These are phyloP conservation scores for Petunia axillaris DNA, from an alignment of 257 asterid genomes.

Conservation along the genomic window DNA sequence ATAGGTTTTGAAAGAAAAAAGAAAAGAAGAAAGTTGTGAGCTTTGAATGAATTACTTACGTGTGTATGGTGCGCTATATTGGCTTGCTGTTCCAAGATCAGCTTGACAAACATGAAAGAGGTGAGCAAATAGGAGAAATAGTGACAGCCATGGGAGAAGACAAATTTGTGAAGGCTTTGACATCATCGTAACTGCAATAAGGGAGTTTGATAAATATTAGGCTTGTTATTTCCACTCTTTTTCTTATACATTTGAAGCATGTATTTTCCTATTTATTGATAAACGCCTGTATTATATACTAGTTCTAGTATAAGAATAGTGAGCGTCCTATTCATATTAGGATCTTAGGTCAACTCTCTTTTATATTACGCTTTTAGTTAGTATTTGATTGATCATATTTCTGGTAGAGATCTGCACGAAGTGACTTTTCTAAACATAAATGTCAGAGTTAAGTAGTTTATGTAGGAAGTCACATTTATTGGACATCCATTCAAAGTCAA, in stretches of 20 bases:
- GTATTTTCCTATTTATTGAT: background rate
- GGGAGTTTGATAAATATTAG: background rate
- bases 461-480: background rate
- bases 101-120: constrained; percentile 36
- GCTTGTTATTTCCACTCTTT: background rate
- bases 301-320: background rate
- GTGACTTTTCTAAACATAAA: background rate
- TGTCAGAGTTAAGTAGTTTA: background rate
- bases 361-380: too few species aligned
- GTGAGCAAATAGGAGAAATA: constrained; percentile 32
- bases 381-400: background rate
- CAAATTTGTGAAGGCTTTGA: background rate
- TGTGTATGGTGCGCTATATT: constrained; percentile 58
- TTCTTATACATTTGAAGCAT: background rate
- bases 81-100: constrained; percentile 70
- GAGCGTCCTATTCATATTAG: background rate
- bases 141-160: background rate
- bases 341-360: constrained; percentile 19
- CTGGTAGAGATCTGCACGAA: background rate
- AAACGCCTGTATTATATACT: background rate
- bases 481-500: constrained; percentile 14
- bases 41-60: constrained; percentile 49
- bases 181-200: background rate
- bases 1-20: too few species aligned
- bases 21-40: background rate